Evolutionary conservation across 129 eudicot species (phyloP), one percentile per base, ranked within the genome.

Genomic region (Smallanthus sonchifolius): DNA sequence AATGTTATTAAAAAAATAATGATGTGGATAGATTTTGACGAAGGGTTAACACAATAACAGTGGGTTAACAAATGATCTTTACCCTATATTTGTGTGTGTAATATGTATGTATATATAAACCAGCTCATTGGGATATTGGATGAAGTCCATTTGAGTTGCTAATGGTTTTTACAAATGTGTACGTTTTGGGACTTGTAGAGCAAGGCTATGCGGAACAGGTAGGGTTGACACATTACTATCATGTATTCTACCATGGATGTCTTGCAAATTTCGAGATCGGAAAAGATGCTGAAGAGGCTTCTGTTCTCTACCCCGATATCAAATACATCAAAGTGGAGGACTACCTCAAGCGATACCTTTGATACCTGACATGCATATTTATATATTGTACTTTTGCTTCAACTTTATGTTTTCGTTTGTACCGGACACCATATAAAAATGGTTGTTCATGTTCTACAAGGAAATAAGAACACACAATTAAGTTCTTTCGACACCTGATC

Each of bases 171-270:
- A 28, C 2, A 13, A 37, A 52, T 49, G 73, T 44, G 24, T 69
- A 1, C 6, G 24, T 28, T n/a, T n/a, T n/a, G n/a, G 59, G 24
- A 17, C 28, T 65, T 19, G 62, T 61, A 85, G 84, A 43, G 2
- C 62, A 61, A 67, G 86, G 48, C 40, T 85, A 81, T 44, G 84
- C 81, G 0, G 73, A 69, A 63, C 86, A 85, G 62, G 84, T 82
- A 10, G 86, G 89, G 47, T 66, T 78, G 37, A 70, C 60, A 5
- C 89, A 85, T 72, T 81, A 64, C 39, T 82, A 85, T 51, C 84
- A 85, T 51, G 65, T 81, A 0, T 85, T 59, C 59, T 85, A 78
- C 62, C 38, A 85, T 45, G 86, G 89, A 43, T 81, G 89, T 76
- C 82, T 85, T 48, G 62, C 86, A 13, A 85, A 75, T 67, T 85